A percentile compares a stretch with the other conserved stretches of the same genome.
phyloP scores from a whole-genome alignment of 176 grass and related monocot genomes.

The Eleusine indica region DNA sequence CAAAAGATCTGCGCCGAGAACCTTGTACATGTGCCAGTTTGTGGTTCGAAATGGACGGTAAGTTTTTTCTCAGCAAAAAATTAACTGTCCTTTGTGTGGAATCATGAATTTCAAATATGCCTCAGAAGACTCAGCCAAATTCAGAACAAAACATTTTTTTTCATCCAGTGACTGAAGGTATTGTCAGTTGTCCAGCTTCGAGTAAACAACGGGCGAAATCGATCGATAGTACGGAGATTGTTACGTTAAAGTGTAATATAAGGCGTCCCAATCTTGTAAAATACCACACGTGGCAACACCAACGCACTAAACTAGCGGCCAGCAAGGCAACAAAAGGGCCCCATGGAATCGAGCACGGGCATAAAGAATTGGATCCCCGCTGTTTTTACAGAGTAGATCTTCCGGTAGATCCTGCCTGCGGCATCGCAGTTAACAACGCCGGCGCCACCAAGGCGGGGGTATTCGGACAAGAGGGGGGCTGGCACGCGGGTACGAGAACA shows the following conservation, averaged over 20 bases:
- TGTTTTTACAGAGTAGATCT: not conserved
- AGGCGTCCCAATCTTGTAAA: not conserved
- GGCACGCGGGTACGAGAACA: slow-evolving; percentile 29
- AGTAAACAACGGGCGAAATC: not conserved
- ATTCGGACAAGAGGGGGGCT: not conserved
- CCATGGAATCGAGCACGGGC: not conserved
- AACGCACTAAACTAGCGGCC: slow-evolving; percentile 17
- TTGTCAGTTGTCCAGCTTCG: not conserved
- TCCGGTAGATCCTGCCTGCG: slow-evolving; percentile 29
- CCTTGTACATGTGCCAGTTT: too few species aligned
- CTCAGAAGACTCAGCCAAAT: not conserved
- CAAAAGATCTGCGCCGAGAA: not conserved
- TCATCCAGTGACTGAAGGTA: not conserved
- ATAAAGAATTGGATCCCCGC: not conserved
- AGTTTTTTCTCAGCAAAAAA: not conserved
- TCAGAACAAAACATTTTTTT: not conserved
- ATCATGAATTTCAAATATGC: not conserved
- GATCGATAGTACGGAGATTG: not conserved
- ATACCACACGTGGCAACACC: slow-evolving; percentile 37
- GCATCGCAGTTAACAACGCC: slow-evolving; percentile 43
- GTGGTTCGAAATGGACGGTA: too few species aligned
- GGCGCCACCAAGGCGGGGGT: slow-evolving; percentile 31
- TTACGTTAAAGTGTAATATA: not conserved
- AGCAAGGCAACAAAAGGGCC: not conserved
- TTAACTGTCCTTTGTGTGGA: not conserved